Conservation (phyloP, 192 early-diverging fungal species). For the Coemansia sp. region DNA sequence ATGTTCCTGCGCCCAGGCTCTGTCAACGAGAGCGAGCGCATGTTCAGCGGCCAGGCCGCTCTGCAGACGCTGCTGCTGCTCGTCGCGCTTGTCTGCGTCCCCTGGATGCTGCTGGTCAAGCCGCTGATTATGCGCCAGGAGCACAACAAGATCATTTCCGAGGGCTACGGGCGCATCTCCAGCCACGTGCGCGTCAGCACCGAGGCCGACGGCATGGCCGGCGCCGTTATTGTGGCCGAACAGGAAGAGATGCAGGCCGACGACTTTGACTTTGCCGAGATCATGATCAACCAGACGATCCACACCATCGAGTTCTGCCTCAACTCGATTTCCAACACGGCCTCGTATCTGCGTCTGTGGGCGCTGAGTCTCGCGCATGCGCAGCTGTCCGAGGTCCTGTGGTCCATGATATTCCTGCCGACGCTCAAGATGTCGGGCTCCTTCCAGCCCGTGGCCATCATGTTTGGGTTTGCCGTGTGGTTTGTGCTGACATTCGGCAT, state of each 20-base stretch:
- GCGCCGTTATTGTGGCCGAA: conserved; percentile 56
- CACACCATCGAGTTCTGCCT: conserved; percentile 99
- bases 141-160: conserved; percentile 68
- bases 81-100: conserved; percentile 83
- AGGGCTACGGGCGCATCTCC: conserved; percentile 71
- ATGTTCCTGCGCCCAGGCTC: conserved; percentile 95
- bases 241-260: conserved; percentile 67
- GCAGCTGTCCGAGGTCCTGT: conserved; percentile 95
- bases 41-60: conserved; percentile 83
- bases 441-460: conserved; percentile 65
- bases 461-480: conserved; percentile 84
- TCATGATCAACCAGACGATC: conserved; percentile 96
- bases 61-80: conserved; percentile 81
- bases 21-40: conserved; percentile 62
- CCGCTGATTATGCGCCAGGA: conserved; percentile 81
- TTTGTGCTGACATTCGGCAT: conserved; percentile 78
- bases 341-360: conserved; percentile 98
- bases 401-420: conserved; percentile 77
- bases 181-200: conserved; percentile 54
- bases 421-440: conserved; percentile 51
- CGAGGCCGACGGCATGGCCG: conserved; percentile 45
- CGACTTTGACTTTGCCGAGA: conserved; percentile 91
- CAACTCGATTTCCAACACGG: conserved; percentile 95
- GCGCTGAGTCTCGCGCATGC: conserved; percentile 96
- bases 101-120: conserved; percentile 96